Base-by-base conservation (phyloP, 2,329 filamentous ascomycete genomes). In the Arthrobotrys iridis region DNA sequence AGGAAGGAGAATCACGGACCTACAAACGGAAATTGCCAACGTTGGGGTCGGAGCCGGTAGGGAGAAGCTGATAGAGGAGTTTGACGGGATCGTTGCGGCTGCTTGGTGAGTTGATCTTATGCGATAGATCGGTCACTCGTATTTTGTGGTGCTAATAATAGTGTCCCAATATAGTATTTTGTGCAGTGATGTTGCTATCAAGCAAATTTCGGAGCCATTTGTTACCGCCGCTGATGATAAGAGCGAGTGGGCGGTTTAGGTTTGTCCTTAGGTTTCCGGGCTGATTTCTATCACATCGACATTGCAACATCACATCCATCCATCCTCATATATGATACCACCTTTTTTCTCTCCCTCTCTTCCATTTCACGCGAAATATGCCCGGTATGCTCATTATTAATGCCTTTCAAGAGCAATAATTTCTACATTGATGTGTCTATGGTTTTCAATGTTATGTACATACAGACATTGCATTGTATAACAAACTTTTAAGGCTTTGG, bases 171-270 rank as follows among this genome's bases (percentile, higher is more conserved):
- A 26, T 78, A 95, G 93, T 85, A 93, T 98, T 64, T 84, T 99
- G 18, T 99, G 95, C 82, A 93, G 93, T 81, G 95, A 99, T 78
- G 88, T 96, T 83, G 95, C 94, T 1, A 96, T 99, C 80, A 96
- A 93, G 84, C 88, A 91, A 80, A 92, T 99, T 71, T 93, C 97
- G 79, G 93, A 97, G 83, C 93, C 95, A 0, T 98, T 99, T 81
- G 88, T 98, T 67, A 87, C 86, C 35, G 84, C 86, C 3, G 86
- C 86, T 20, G 94, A 97, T 79, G 87, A 93, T 81, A 84, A 85
- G 77, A 88, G 89, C 66, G 93, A 96, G 80, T 99, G 95, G 95
- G 89, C 88, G 59, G 82, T 91, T 76, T 91, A 82, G 83, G 15
- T 60, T 18, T 48, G 50, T 37, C 15, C 35, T 55, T 37, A n/a